Evolutionary conservation across 345 rosid genomes (phyloP).

Genomic region (Arabis alpina): DNA sequence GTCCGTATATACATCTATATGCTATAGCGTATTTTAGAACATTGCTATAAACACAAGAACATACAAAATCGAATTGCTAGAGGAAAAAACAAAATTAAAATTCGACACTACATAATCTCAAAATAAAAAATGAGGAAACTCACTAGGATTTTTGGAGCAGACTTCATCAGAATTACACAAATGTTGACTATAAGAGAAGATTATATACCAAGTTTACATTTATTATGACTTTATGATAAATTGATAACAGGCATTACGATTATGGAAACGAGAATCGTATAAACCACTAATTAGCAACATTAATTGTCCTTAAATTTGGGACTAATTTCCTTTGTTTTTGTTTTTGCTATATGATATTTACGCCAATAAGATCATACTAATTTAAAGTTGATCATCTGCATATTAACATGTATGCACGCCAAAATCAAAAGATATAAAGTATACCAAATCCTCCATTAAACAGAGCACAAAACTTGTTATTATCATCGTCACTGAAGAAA

Average conservation of each 20-base stretch:
- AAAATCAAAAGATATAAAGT: neutral
- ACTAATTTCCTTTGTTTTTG: neutral
- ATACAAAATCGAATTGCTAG: too few relatives aligned
- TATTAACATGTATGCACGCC: neutral
- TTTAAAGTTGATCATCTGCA: neutral
- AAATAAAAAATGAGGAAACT: conserved; percentile 5
- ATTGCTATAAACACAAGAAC: too few relatives aligned
- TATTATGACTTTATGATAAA: too few relatives aligned
- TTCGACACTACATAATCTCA: neutral
- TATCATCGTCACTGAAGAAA: neutral
- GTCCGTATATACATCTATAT: too few relatives aligned
- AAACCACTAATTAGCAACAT: neutral
- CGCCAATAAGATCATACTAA: neutral
- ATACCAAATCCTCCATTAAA: neutral
- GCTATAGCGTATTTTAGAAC: too few relatives aligned
- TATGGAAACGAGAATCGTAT: conserved; percentile 10
- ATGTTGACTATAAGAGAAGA: too few relatives aligned
- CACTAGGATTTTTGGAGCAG: conserved; percentile 18
- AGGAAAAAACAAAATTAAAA: neutral
- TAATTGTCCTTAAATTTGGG: conserved; percentile 8
- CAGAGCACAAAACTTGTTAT: neutral
- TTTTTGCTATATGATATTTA: neutral
- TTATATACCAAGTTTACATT: too few relatives aligned
- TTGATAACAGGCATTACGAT: too few relatives aligned
- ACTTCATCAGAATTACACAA: neutral